Base-by-base conservation (phyloP, 306 rosid genomes). In the Rosa multiflora region DNA sequence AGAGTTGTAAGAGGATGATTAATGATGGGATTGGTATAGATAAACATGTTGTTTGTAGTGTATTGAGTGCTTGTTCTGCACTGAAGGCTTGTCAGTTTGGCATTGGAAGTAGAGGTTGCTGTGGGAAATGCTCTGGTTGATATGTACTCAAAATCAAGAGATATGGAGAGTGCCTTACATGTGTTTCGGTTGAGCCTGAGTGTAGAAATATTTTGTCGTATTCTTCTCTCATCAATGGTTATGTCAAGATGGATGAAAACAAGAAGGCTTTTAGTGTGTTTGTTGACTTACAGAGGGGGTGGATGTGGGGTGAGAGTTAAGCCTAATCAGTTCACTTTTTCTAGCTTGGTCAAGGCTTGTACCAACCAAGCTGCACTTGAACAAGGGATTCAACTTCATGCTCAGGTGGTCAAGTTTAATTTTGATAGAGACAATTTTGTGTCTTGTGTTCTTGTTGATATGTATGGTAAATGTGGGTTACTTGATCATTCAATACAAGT, bases 401-500 rank as follows among this genome's bases (percentile, higher is more conserved):
- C 87, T 63, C 85, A 84, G 81, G 88, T 81, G 76, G 67, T 88
- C 61, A 90, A 90, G 74, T 77, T 86, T 73, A 85, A 78, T 80
- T 76, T 88, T 62, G 85, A 46, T n/a, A 62, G 66, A 26, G 88
- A 90, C 55, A 82, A 84, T 68, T 90, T 72, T 82, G 85, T 90
- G 73, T 79, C 81, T 59, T 83, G 89, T 58, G 67, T 77, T 61
- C 87, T 88, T 69, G 76, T 88, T 58, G 90, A 88, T 67, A 90
- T 90, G 94, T 90, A 88, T 75, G 90, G 90, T 40, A 88, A 90
- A 67, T 81, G 91, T 15, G 90, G 91, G 48, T 75, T 88, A 74
- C 77, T 85, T 72, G 87, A 90, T 69, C 52, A 73, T 61, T 88
- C 94, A 70, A 46, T 81, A 63, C 80, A 77, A 67, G 76, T 82